Conservation (phyloP, 2,329 filamentous ascomycete genomes). For the Colletotrichum sidae region DNA sequence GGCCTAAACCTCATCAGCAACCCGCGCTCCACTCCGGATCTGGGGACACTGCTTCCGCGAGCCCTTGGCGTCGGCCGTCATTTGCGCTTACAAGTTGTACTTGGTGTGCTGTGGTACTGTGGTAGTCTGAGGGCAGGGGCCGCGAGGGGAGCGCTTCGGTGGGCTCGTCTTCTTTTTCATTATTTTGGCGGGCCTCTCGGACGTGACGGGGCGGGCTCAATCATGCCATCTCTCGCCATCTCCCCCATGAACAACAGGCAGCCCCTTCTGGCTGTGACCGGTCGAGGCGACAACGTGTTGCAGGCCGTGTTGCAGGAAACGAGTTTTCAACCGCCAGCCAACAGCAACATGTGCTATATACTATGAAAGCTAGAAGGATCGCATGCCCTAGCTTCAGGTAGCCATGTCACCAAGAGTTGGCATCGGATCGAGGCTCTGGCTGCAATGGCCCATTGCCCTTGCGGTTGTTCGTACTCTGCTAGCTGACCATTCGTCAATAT, state of each 20-base stretch:
- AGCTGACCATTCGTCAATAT: too few species aligned
- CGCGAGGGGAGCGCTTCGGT: background rate
- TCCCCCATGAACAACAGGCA: too few species aligned
- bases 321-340: background rate
- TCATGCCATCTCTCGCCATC: constrained; percentile 3
- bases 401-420: background rate
- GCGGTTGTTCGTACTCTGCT: too few species aligned
- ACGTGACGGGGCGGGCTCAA: constrained; percentile 10
- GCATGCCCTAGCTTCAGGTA: too few species aligned
- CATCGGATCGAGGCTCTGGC: constrained; percentile 7
- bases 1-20: constrained; percentile 21
- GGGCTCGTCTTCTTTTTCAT: background rate
- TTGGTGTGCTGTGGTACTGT: background rate
- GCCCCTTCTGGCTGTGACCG: too few species aligned
- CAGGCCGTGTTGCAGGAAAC: too few species aligned
- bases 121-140: background rate
- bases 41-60: constrained; percentile 33
- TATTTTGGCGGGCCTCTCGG: constrained; percentile 9
- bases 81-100: constrained; percentile 11
- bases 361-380: too few species aligned
- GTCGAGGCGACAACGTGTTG: too few species aligned
- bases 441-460: background rate
- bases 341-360: background rate
- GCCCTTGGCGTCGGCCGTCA: constrained; percentile 28
- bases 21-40: constrained; percentile 34